Conservation (phyloP, 441 rosid genomes). For the Jatropha podagrica region DNA sequence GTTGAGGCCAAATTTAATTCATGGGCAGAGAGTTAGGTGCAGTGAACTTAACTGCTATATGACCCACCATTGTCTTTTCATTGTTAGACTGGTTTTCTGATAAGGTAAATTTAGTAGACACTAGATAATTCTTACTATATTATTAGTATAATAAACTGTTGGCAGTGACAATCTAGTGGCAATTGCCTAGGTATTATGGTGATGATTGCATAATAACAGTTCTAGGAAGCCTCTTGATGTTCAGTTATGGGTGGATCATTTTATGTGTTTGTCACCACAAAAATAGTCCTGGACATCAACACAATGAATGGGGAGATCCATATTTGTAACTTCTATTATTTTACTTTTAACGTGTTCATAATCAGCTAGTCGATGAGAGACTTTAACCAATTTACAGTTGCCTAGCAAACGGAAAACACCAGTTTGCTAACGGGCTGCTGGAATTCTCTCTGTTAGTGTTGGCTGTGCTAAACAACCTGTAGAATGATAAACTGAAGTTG, state of each 20-base stretch:
- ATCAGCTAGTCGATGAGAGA: neutral
- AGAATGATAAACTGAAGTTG: neutral
- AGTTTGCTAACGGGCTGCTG: neutral
- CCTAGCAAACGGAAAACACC: neutral
- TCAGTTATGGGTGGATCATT: neutral
- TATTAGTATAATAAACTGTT: neutral
- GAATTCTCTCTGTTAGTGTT: neutral
- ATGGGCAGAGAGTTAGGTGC: constrained; percentile 32
- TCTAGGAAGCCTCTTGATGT: neutral
- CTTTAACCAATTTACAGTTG: neutral
- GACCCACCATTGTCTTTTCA: constrained; percentile 27
- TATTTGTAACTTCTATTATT: neutral
- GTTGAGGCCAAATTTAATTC: constrained; percentile 12
- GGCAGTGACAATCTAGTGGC: neutral
- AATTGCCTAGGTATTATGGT: neutral
- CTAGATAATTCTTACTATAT: neutral
- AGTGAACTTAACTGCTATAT: constrained; percentile 24
- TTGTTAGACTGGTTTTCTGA: neutral
- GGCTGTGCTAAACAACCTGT: neutral
- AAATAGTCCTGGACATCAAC: neutral
- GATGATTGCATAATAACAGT: neutral
- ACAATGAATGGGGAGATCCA: neutral
- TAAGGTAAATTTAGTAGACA: constrained; percentile 3
- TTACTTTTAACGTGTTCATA: neutral
- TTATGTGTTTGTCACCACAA: neutral